phyloP scores from a whole-genome alignment of 169 alveolate genomes.

The Neospora caninum region DNA sequence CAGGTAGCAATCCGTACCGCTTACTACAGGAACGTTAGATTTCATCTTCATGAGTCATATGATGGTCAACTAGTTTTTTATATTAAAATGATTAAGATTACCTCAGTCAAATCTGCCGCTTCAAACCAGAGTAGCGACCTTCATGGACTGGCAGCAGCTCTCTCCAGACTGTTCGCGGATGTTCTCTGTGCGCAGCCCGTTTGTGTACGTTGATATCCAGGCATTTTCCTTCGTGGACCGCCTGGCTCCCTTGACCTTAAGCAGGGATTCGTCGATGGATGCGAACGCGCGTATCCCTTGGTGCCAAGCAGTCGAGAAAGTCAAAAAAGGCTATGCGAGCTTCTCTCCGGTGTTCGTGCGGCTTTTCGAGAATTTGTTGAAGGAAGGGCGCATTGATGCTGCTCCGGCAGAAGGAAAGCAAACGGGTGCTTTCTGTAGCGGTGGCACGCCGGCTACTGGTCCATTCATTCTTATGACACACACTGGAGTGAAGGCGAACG shows the following conservation, averaged over 20 bases:
- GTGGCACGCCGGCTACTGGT: conserved; percentile 11
- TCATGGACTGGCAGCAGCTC: no score
- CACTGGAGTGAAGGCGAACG: conserved; percentile 1
- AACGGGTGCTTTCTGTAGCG: conserved; percentile 32
- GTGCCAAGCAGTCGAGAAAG: neutral
- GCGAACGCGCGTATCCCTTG: neutral
- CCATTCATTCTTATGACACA: neutral
- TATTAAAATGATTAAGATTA: no score
- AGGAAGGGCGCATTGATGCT: conserved; percentile 14
- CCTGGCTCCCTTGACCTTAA: neutral
- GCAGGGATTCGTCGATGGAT: neutral
- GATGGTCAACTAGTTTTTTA: no score
- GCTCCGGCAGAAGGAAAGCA: conserved; percentile 23
- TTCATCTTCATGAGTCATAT: no score
- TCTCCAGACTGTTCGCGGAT: no score
- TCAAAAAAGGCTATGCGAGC: neutral
- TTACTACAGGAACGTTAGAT: no score
- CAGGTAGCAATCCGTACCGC: no score
- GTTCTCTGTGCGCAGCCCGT: neutral
- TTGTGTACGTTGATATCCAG: neutral
- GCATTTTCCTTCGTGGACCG: conserved; percentile 16
- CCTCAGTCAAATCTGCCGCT: no score
- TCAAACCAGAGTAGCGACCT: no score
- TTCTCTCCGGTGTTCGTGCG: neutral
- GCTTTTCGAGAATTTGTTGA: conserved; percentile 14